Percentiles rank a stretch among this genome's conserved stretches.
Conservation (phyloP, 805 yeast genomes). For the Metschnikowia proteae region DNA sequence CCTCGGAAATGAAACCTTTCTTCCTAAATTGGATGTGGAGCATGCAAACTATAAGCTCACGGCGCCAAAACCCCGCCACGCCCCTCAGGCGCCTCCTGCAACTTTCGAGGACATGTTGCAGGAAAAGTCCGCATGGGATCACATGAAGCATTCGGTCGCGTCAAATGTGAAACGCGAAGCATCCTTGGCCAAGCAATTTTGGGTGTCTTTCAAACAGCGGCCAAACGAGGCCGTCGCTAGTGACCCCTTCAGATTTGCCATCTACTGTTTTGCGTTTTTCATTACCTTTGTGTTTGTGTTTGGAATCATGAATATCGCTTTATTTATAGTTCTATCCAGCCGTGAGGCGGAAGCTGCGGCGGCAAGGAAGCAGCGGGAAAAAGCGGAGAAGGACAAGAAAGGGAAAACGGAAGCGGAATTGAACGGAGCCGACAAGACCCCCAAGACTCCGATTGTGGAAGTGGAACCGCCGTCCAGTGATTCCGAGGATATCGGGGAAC, state of each 20-base stretch:
- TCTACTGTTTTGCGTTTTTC: constrained; percentile 43
- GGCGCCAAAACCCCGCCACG: constrained; percentile 40
- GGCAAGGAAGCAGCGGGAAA: constrained; percentile 3
- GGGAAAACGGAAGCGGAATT: not conserved
- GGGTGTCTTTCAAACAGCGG: constrained; percentile 37
- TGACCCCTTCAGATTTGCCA: constrained; percentile 49
- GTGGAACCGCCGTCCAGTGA: constrained; percentile 7
- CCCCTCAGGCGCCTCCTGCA: constrained; percentile 44
- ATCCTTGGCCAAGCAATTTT: constrained; percentile 28
- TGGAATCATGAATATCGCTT: constrained; percentile 39
- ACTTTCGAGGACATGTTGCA: constrained; percentile 34
- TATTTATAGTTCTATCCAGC: constrained; percentile 17
- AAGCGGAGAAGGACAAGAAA: not conserved
- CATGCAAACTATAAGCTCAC: constrained; percentile 36
- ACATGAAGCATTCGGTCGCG: not conserved
- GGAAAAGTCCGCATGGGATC: constrained; percentile 11
- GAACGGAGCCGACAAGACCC: not conserved
- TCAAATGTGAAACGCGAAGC: constrained; percentile 16
- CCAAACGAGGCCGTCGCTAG: constrained; percentile 44
- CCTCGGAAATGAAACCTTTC: constrained; percentile 74
- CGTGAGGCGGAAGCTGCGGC: constrained; percentile 7
- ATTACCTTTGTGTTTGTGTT: constrained; percentile 39
- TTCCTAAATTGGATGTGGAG: constrained; percentile 52
- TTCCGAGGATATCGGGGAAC: constrained; percentile 10
- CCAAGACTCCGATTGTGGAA: not conserved